phyloP scores from a whole-genome alignment of 1,284 basidiomycete genomes.

The Ustilago cynodontis region DNA sequence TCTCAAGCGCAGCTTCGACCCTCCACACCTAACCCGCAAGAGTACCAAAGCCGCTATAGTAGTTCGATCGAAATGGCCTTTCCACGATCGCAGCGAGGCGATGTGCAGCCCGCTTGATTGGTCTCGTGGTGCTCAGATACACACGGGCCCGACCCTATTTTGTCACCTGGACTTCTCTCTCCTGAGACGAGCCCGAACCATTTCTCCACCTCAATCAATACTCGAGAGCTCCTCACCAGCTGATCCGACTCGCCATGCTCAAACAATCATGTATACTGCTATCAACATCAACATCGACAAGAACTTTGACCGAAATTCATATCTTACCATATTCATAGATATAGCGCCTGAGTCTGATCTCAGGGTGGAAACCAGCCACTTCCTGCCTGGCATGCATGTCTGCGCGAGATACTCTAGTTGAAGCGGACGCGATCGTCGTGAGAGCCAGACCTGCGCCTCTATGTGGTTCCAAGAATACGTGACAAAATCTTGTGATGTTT shows the following conservation, averaged over 20 bases:
- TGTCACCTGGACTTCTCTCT: background rate
- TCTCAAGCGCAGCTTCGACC: slow-evolving; percentile 3
- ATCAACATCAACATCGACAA: background rate
- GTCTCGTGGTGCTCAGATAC: too few species aligned
- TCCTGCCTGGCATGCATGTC: background rate
- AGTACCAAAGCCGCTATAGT: background rate
- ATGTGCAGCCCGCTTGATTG: background rate
- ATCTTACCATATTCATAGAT: background rate
- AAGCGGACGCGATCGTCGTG: background rate
- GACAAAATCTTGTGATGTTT: background rate
- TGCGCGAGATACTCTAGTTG: background rate
- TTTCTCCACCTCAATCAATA: background rate
- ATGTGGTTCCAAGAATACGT: background rate
- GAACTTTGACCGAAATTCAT: too few species aligned
- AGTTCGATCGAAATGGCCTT: slow-evolving; percentile 7
- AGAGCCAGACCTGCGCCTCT: background rate
- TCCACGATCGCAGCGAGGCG: background rate
- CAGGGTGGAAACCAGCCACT: background rate
- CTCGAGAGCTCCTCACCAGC: background rate
- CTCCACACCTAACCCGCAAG: slow-evolving; percentile 8
- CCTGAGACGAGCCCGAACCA: background rate
- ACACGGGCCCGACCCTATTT: background rate
- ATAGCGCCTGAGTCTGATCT: background rate
- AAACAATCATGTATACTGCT: background rate
- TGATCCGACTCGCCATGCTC: too few species aligned